Evolutionary conservation across 768 basidiomycete species (phyloP).

Genomic region (Mycena alexandri): DNA sequence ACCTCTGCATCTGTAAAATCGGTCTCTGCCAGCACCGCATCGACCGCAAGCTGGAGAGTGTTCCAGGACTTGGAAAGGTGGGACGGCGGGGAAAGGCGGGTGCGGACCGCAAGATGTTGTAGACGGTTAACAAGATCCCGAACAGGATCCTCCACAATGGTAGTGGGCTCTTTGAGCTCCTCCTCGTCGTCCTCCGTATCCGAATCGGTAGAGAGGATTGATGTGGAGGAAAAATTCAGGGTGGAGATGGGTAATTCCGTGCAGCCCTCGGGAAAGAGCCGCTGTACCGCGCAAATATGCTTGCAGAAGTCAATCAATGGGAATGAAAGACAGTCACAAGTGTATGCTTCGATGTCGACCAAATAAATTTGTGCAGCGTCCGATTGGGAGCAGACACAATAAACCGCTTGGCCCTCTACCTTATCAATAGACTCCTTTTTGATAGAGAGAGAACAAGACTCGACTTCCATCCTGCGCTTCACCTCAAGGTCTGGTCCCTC

Average conservation of each 20-base stretch:
- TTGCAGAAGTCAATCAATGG: constrained; percentile 23
- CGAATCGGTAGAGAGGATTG: neutral
- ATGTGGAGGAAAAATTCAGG: neutral
- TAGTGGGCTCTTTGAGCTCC: neutral
- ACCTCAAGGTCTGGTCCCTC: constrained; percentile 30
- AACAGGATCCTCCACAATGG: neutral
- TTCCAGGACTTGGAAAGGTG: neutral
- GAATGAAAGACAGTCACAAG: constrained; percentile 12
- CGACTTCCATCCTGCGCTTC: constrained; percentile 14
- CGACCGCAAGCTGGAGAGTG: neutral
- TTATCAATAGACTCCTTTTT: neutral
- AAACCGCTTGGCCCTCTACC: neutral
- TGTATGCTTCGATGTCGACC: constrained; percentile 13
- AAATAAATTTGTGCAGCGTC: constrained; percentile 5
- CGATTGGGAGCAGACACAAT: constrained; percentile 3
- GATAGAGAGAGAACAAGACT: constrained; percentile 11
- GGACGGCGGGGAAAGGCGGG: constrained; percentile 8
- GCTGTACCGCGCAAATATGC: constrained; percentile 20
- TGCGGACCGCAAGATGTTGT: constrained; percentile 19
- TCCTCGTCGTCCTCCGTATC: constrained; percentile 7
- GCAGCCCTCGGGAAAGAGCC: constrained; percentile 10
- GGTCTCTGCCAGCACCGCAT: constrained; percentile 2
- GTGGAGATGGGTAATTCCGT: neutral
- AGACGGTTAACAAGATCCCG: neutral
- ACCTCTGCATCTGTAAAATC: constrained; percentile 2